A percentile compares a stretch with the other conserved stretches of the same genome.
Evolutionary conservation across 495 filamentous ascomycete species (phyloP).

Genomic region (Stereocaulon alpinum): DNA sequence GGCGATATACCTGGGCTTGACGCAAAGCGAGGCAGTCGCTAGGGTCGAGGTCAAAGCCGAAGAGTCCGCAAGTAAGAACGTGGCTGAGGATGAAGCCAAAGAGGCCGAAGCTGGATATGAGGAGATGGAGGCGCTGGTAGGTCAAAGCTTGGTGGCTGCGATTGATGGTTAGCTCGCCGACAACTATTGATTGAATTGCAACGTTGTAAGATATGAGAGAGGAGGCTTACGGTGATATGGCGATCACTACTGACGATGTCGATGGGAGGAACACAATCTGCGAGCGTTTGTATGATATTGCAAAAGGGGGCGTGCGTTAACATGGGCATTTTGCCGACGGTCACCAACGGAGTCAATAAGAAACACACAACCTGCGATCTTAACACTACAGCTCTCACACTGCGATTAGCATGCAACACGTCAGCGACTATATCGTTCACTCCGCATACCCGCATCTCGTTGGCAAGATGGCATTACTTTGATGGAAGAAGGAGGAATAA

Average conservation of each 20-base stretch:
- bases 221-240: neutral
- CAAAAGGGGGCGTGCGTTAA: neutral
- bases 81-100: slow-evolving; percentile 1
- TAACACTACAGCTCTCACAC: no score
- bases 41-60: no score
- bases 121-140: slow-evolving; percentile 16
- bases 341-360: no score
- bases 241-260: neutral
- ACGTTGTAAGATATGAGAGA: slow-evolving; percentile 6
- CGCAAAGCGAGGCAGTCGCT: no score
- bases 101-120: neutral
- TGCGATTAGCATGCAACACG: no score
- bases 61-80: neutral
- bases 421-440: no score
- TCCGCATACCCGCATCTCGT: no score
- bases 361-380: no score
- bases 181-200: slow-evolving; percentile 1
- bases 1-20: no score
- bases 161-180: slow-evolving; percentile 5
- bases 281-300: neutral
- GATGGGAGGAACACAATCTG: neutral
- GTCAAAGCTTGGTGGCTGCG: slow-evolving; percentile 12
- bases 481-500: no score
- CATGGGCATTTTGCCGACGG: no score
- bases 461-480: no score